phyloP scores from a whole-genome alignment of 352 stramenopile species.

The Phytophthora megakarya region DNA sequence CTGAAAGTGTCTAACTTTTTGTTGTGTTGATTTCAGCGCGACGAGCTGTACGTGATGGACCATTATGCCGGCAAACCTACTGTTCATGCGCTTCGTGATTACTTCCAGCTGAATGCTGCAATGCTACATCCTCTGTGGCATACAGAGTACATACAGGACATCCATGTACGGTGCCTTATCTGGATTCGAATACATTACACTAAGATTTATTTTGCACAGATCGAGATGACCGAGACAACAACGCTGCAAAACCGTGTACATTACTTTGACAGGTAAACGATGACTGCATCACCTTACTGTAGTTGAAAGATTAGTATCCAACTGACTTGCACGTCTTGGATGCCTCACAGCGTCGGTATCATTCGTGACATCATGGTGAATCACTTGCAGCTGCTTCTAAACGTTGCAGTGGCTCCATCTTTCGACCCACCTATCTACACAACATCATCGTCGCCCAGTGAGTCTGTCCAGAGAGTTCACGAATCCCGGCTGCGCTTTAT shows the following conservation, averaged over 20 bases:
- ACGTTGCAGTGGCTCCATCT: constrained; percentile 39
- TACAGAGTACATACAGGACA: constrained; percentile 21
- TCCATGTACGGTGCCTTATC: constrained; percentile 30
- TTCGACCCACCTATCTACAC: constrained; percentile 21
- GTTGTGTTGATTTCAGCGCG: constrained; percentile 25
- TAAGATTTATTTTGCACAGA: constrained; percentile 24
- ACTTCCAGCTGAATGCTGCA: constrained; percentile 54
- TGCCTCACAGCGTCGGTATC: constrained; percentile 54
- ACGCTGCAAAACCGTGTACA: constrained; percentile 59
- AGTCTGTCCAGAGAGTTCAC: constrained; percentile 12
- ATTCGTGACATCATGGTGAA: constrained; percentile 86
- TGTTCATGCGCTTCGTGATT: constrained; percentile 59
- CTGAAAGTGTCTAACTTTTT: background rate
- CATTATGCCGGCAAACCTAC: constrained; percentile 84
- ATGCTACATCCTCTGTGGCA: constrained; percentile 42
- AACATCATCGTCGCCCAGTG: background rate
- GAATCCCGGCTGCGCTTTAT: constrained; percentile 30
- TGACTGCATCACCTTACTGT: background rate
- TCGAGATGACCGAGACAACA: constrained; percentile 76
- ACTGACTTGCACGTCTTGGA: background rate
- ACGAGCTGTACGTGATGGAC: constrained; percentile 87
- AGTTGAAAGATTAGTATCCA: background rate
- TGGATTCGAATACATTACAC: background rate
- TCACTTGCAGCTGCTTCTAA: constrained; percentile 73
- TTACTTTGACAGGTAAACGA: constrained; percentile 76